Evolutionary conservation across 371 early-diverging fungal genomes (phyloP), one percentile per base, ranked within the genome.

Genomic region (Zopfochytrium polystomum): DNA sequence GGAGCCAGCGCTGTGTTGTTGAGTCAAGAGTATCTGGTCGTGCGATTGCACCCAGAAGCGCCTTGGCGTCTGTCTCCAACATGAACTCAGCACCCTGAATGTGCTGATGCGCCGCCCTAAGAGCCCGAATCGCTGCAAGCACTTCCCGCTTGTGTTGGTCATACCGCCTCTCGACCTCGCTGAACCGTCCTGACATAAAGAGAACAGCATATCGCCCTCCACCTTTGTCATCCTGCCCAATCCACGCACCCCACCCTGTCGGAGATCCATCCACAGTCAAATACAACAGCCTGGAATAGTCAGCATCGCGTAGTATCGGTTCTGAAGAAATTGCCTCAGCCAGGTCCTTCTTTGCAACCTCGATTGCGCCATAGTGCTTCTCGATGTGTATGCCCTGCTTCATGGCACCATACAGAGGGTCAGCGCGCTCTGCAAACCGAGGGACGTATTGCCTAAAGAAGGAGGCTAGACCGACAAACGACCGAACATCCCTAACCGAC

Each of bases 191-290:
- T 22, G 59, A 53, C 5, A 20, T 22, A 45, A 59, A 65, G 18
- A 52, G 27, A 18, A 54, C 38, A 15, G 55, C 47, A 35, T 53
- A 48, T 42, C 55, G 34, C 18, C 51, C 30, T 34, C 55, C 52
- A 26, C 55, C 29, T 29, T 53, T 48, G 22, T 47, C 55, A 13
- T 62, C 56, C 31, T 62, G 62, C 23, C 56, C 55, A 11, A 62
- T 11, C 34, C 22, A 31, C 6, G 47, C 55, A 29, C 53, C 48
- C 38, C 32, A 52, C 3, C 59, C 66, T 2, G 30, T 1, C 18
- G 60, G 55, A 13, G 45, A 45, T 6, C 30, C 59, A 45, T 55
- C 66, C 32, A 55, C 52, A 3, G 60, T 65, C 33, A 60, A 27
- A n/a, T 52, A 32, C 25, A 53, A 35, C 23, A 33, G 53, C 18